Base-by-base conservation (phyloP, 2,329 filamentous ascomycete species). In the Aspergillus neotritici region DNA sequence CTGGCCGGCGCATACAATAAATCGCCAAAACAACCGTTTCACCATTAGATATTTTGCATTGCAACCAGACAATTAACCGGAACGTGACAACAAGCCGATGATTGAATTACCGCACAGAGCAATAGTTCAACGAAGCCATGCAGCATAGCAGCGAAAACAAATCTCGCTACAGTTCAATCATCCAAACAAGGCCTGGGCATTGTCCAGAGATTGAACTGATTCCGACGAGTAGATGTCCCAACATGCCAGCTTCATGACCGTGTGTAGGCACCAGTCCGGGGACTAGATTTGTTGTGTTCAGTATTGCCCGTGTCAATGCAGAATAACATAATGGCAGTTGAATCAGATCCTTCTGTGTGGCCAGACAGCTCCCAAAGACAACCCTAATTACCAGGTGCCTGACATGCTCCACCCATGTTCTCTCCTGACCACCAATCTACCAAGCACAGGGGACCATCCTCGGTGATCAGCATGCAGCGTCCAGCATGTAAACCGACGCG, bases 401-500 rank as follows among this genome's bases (percentile, higher is more conserved):
- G 74, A 68, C 72, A 70, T 66, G 61, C 66, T 67, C 69, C 73
- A 65, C 71, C 71, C 63, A 59, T 60, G 62, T 68, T 78, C 71
- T 78, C 71, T 72, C 65, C 52, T 52, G 45, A 46, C 40, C 47
- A 48, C 49, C 51, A 58, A 60, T 58, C 53, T 56, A 25, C 56
- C 56, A 58, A 54, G 62, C 68, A 71, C 66, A 67, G 57, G 61
- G 64, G 67, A 75, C 75, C 75, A 77, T 76, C 77, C 71, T 68
- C 75, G 47, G 43, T 74, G 75, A 82, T 77, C 80, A 80, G 72
- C 81, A 78, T 78, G 76, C 77, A 63, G 58, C 57, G 58, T 63
- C 68, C 71, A 74, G 70, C 67, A 62, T 67, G 80, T 80, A 79
- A 65, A 68, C 68, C 60, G 69, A 73, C 69, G 66, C 69, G 68